These are phyloP conservation scores for Phytopythium cucurbitacearum DNA, from an alignment of 352 stramenopile species.

Conservation along the genomic window DNA sequence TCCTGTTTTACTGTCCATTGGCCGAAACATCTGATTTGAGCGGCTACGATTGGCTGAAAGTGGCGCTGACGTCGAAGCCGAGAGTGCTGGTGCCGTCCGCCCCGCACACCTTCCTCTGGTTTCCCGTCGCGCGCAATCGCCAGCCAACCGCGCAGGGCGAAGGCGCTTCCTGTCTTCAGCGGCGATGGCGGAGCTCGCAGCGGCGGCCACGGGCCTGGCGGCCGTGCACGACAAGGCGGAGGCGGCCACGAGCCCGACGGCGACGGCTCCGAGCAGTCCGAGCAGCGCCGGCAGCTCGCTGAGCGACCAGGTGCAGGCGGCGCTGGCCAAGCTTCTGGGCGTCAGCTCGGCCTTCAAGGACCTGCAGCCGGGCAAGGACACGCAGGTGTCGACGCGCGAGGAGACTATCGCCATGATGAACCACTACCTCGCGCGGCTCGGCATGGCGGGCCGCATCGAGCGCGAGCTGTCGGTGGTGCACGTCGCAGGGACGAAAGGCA, in stretches of 20 bases:
- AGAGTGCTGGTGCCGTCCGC: slow-evolving; percentile 2
- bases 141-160: too few relatives aligned
- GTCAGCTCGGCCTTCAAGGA: slow-evolving; percentile 69
- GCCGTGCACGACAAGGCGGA: slow-evolving; percentile 8
- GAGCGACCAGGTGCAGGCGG: slow-evolving; percentile 43
- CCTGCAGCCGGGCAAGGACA: slow-evolving; percentile 59
- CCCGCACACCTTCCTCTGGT: not conserved
- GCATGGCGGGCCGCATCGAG: slow-evolving; percentile 39
- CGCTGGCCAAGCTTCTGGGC: slow-evolving; percentile 49
- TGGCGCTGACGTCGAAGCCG: not conserved
- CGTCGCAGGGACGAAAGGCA: slow-evolving; percentile 96
- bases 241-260: slow-evolving; percentile 12
- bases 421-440: slow-evolving; percentile 62
- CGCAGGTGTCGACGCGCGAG: slow-evolving; percentile 64
- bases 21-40: not conserved
- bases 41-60: not conserved
- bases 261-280: slow-evolving; percentile 18
- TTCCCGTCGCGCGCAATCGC: not conserved
- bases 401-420: slow-evolving; percentile 81
- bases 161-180: not conserved
- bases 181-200: not conserved
- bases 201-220: not conserved
- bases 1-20: slow-evolving; percentile 12
- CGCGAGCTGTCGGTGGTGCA: slow-evolving; percentile 82
- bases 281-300: slow-evolving; percentile 7